phyloP scores from a whole-genome alignment of 2,329 filamentous ascomycete genomes.

The Clarireedia paspali region DNA sequence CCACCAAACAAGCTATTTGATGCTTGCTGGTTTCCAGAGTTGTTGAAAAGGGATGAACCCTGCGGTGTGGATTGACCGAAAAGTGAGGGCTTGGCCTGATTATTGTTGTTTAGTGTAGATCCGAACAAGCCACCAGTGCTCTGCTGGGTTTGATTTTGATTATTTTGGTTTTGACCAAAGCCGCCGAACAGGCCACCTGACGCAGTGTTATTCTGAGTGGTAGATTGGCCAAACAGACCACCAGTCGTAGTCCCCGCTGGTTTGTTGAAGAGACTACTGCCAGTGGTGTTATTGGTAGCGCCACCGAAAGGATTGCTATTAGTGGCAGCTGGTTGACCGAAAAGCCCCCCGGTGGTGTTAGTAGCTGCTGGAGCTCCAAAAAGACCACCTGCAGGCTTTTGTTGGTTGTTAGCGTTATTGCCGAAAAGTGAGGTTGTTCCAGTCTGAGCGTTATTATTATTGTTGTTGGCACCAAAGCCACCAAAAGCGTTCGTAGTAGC shows the following conservation, averaged over 20 bases:
- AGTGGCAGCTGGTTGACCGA: conserved; percentile 21
- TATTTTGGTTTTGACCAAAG: conserved; percentile 30
- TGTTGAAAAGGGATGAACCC: conserved; percentile 44
- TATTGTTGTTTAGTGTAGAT: conserved; percentile 36
- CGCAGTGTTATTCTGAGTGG: conserved; percentile 29
- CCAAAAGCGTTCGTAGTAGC: conserved; percentile 31
- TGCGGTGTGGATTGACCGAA: conserved; percentile 27
- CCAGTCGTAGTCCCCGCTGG: conserved; percentile 30
- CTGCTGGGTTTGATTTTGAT: conserved; percentile 33
- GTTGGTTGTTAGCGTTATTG: conserved; percentile 22
- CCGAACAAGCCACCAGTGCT: conserved; percentile 42
- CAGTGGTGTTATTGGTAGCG: conserved; percentile 20
- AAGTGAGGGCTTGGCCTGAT: conserved; percentile 43
- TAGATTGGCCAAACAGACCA: conserved; percentile 35
- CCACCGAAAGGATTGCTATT: conserved; percentile 25
- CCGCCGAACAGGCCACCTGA: conserved; percentile 3
- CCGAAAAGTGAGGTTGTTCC: conserved; percentile 31
- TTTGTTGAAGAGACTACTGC: conserved; percentile 31
- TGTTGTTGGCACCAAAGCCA: conserved; percentile 13
- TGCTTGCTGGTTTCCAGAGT: conserved; percentile 20
- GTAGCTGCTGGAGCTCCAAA: conserved; percentile 34
- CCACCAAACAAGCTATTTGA: conserved; percentile 27
- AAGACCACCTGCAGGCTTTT: conserved; percentile 35
- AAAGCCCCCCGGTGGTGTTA: conserved; percentile 29
- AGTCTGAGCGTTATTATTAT: conserved; percentile 30